A percentile compares a stretch with the other conserved stretches of the same genome.
Evolutionary conservation across 495 filamentous ascomycete species (phyloP).

Genomic region (Trichocladium antarcticum): DNA sequence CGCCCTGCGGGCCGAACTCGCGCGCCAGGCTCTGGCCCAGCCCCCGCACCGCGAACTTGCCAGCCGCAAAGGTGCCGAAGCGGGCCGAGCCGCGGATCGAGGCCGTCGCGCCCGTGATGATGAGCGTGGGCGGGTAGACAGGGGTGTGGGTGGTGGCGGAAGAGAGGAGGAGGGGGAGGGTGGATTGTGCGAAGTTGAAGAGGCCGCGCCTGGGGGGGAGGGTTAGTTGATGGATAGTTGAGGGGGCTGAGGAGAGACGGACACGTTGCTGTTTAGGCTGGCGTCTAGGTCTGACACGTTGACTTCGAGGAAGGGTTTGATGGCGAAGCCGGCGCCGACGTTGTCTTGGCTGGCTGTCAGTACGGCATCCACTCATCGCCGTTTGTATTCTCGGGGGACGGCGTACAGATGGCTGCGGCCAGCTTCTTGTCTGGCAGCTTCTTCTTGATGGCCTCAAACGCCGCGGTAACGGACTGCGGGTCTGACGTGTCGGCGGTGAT

Average conservation of each 20-base stretch:
- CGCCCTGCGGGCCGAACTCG: slow-evolving; percentile 81
- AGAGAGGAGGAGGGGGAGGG: slow-evolving; percentile 59
- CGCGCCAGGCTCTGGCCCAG: slow-evolving; percentile 66
- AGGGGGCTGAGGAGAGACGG: slow-evolving; percentile 19
- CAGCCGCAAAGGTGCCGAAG: slow-evolving; percentile 61
- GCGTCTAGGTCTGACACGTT: slow-evolving; percentile 51
- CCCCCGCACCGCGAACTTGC: slow-evolving; percentile 73
- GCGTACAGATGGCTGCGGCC: slow-evolving; percentile 62
- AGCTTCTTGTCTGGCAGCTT: slow-evolving; percentile 43
- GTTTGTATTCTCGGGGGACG: not conserved
- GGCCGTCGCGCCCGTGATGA: slow-evolving; percentile 84
- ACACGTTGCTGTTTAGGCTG: slow-evolving; percentile 51
- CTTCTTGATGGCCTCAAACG: slow-evolving; percentile 57
- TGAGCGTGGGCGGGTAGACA: slow-evolving; percentile 59
- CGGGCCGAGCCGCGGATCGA: slow-evolving; percentile 61
- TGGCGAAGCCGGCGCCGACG: slow-evolving; percentile 53
- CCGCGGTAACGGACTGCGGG: slow-evolving; percentile 46
- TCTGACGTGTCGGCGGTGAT: slow-evolving; percentile 63
- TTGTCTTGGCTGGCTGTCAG: slow-evolving; percentile 36
- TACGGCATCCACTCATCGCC: not conserved
- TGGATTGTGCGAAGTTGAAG: slow-evolving; percentile 65
- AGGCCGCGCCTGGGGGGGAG: slow-evolving; percentile 47
- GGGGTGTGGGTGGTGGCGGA: slow-evolving; percentile 34
- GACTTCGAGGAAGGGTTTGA: slow-evolving; percentile 74
- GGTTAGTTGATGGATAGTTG: not conserved